These are phyloP conservation scores for Candida pseudoglaebosa DNA, from an alignment of 805 yeast genomes.

Conservation along the genomic window DNA sequence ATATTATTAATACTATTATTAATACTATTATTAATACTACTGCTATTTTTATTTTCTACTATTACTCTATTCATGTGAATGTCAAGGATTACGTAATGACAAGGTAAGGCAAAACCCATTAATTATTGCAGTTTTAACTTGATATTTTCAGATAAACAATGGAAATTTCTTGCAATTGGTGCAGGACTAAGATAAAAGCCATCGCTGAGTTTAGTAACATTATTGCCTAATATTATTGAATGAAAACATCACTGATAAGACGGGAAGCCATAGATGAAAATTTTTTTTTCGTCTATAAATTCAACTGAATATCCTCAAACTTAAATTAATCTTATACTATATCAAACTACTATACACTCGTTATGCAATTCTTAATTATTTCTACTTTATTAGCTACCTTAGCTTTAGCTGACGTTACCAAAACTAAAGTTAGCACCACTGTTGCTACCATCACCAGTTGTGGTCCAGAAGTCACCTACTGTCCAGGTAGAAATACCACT, in stretches of 20 bases:
- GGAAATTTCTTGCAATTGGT: too few species aligned
- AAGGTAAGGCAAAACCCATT: too few species aligned
- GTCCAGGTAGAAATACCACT: conserved; percentile 26
- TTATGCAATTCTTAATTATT: conserved; percentile 42
- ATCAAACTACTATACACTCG: conserved; percentile 36
- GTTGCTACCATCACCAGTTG: conserved; percentile 42
- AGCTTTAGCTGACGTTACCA: conserved; percentile 28
- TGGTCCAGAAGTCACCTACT: conserved; percentile 38
- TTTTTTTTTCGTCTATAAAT: background rate
- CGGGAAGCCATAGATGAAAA: background rate
- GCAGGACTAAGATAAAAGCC: too few species aligned
- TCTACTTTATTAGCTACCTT: conserved; percentile 30
- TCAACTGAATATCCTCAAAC: background rate
- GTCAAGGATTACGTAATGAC: too few species aligned
- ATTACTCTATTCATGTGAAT: too few species aligned
- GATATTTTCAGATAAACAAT: too few species aligned
- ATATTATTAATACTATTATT: too few species aligned
- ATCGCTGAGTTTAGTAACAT: too few species aligned
- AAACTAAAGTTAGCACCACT: conserved; percentile 28
- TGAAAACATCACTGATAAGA: too few species aligned
- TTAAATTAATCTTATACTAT: conserved; percentile 4
- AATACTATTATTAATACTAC: too few species aligned
- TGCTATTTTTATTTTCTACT: too few species aligned
- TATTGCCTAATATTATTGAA: background rate
- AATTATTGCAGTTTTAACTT: too few species aligned